Evolutionary conservation across 495 filamentous ascomycete genomes (phyloP), one percentile per base, ranked within the genome.

Genomic region (Penicillium cinerascens): DNA sequence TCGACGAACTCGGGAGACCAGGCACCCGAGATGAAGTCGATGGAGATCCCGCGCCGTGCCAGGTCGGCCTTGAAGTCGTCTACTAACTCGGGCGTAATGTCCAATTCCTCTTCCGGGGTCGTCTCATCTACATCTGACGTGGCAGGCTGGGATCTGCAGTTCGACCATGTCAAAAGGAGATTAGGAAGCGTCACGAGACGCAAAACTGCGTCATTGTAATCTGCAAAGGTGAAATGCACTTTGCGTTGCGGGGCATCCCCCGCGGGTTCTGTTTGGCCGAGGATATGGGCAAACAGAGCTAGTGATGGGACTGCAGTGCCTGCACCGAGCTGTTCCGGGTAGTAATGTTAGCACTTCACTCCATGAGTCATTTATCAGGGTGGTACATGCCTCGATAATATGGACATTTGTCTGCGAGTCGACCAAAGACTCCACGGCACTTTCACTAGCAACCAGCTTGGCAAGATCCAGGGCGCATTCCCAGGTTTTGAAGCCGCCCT

Each of bases 401-500:
- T 86, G 82, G 37, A 72, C 65, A 44, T 74, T 72, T 22, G 64
- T 55, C 41, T 71, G 69, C 39, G 71, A 61, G n/a, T 64, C 42
- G 3, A 22, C 45, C 46, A 58, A 21, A 58, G 56, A 51, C 17
- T 50, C 52, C 7, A 48, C 36, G 3, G 49, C 56, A 10, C 38
- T 47, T 22, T 69, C 63, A 3, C 53, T 47, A 26, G 55, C 39
- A 39, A 67, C 58, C 21, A 89, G 79, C 59, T 80, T 87, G 15
- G 89, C 91, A 17, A 98, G 72, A 71, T 97, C 93, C 47, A 95
- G 71, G 10, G 87, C 85, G 72, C 93, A 96, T 71, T 98, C 93
- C 93, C 93, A 98, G 56, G 89, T 96, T 75, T 98, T 97, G 71
- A 97, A 92, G n/a, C 93, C 93, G 35, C 93, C 93, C 67, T 98